These are phyloP conservation scores for Cephalotrichum gorgonifer DNA, from an alignment of 2,329 filamentous ascomycete species.

Conservation along the genomic window DNA sequence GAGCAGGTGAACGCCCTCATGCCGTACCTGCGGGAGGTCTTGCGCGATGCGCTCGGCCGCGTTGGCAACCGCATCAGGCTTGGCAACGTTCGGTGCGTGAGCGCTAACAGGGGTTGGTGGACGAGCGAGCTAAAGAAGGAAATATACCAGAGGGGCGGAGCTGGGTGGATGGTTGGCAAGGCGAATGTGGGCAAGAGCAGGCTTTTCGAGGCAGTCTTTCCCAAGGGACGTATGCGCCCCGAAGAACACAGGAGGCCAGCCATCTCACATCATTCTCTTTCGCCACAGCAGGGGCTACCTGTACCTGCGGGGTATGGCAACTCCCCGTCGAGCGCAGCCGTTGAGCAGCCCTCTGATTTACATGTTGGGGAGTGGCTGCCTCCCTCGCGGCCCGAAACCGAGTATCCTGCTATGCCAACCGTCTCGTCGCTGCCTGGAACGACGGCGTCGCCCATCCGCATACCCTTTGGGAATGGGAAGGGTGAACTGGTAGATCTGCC, in stretches of 20 bases:
- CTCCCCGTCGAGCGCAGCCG: conserved; percentile 40
- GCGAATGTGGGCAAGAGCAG: conserved; percentile 96
- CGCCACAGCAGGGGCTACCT: conserved; percentile 15
- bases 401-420: conserved; percentile 75
- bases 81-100: conserved; percentile 80
- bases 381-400: conserved; percentile 59
- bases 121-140: conserved; percentile 77
- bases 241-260: not conserved
- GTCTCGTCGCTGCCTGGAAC: conserved; percentile 85
- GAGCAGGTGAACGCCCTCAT: conserved; percentile 76
- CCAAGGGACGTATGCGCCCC: conserved; percentile 43
- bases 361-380: conserved; percentile 57
- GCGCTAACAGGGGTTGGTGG: conserved; percentile 83
- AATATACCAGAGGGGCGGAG: conserved; percentile 74
- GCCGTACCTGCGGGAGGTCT: conserved; percentile 69
- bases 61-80: conserved; percentile 62
- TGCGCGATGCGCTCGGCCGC: conserved; percentile 66
- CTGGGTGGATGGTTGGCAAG: conserved; percentile 94
- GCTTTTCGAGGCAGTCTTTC: conserved; percentile 79
- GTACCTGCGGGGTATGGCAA: conserved; percentile 38
- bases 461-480: conserved; percentile 76
- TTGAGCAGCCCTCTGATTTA: conserved; percentile 30
- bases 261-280: not conserved
- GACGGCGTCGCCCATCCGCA: conserved; percentile 86
- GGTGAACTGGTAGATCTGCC: conserved; percentile 93